phyloP scores from a whole-genome alignment of 495 filamentous ascomycete species.

The Beverwykella pulmonaria region DNA sequence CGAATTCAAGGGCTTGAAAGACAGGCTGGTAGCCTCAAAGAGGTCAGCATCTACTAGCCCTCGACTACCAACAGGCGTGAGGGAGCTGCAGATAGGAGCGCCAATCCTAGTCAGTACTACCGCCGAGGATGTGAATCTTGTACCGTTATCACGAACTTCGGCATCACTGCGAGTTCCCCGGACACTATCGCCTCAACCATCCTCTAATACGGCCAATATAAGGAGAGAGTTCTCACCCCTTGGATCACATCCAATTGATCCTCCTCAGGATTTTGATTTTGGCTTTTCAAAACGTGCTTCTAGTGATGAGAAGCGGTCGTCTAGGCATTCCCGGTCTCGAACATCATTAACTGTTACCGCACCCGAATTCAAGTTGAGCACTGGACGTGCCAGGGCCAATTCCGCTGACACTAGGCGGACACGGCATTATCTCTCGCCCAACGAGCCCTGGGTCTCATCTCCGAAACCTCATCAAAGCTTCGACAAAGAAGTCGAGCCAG shows the following conservation, averaged over 20 bases:
- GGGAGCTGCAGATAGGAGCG: constrained; percentile 31
- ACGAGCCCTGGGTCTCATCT: constrained; percentile 26
- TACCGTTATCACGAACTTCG: constrained; percentile 10
- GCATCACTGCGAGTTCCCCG: constrained; percentile 9
- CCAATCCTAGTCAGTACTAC: constrained; percentile 27
- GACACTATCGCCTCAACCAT: constrained; percentile 4
- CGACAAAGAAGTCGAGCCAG: neutral
- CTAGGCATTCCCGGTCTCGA: constrained; percentile 8
- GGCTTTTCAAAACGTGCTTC: neutral
- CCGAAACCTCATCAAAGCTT: neutral
- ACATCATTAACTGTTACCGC: neutral
- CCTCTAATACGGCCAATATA: neutral
- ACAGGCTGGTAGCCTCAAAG: constrained; percentile 8
- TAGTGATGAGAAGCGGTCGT: neutral
- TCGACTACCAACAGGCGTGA: constrained; percentile 7
- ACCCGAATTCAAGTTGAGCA: neutral
- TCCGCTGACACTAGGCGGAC: constrained; percentile 28
- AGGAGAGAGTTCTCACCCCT: constrained; percentile 28
- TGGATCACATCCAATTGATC: constrained; percentile 30
- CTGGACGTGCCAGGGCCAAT: constrained; percentile 13
- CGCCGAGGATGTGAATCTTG: constrained; percentile 27
- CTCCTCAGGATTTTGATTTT: constrained; percentile 15
- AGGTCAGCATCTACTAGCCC: constrained; percentile 13
- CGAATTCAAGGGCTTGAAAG: constrained; percentile 23
- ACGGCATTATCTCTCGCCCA: constrained; percentile 12